A percentile compares a stretch with the other conserved stretches of the same genome.
Conservation (phyloP, 331 rosid species). For the Spiraea crenata region DNA sequence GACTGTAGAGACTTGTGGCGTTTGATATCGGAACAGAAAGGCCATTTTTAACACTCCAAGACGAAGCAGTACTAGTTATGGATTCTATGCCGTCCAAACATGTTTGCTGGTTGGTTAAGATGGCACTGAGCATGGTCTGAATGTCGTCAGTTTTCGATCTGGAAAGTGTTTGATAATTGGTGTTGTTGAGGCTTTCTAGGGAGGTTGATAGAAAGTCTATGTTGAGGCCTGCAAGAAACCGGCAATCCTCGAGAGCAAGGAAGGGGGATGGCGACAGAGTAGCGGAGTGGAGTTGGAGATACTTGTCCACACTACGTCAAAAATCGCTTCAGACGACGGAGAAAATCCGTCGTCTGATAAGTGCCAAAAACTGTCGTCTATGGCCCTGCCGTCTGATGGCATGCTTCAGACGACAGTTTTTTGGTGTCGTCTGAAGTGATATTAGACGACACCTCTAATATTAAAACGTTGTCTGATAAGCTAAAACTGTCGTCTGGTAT, state of each 20-base stretch:
- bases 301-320: too few relatives aligned
- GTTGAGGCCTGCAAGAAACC: conserved; percentile 53
- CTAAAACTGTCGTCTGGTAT: too few relatives aligned
- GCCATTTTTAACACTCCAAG: conserved; percentile 45
- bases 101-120: conserved; percentile 73
- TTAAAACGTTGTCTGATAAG: too few relatives aligned
- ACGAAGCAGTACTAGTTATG: conserved; percentile 28
- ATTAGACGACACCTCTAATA: too few relatives aligned
- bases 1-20: conserved; percentile 59
- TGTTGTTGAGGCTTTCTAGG: conserved; percentile 36
- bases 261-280: conserved; percentile 35
- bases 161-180: conserved; percentile 27
- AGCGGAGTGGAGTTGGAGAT: conserved; percentile 33
- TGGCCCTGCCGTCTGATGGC: too few relatives aligned
- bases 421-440: too few relatives aligned
- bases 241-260: conserved; percentile 59
- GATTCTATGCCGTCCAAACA: conserved; percentile 64
- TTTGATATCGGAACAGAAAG: conserved; percentile 42
- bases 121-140: conserved; percentile 61
- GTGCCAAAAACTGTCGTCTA: too few relatives aligned
- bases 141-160: conserved; percentile 43
- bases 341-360: too few relatives aligned
- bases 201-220: conserved; percentile 46
- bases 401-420: too few relatives aligned
- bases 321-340: too few relatives aligned